phyloP scores from a whole-genome alignment of 73 alveolate species.

The Uronychia setigera region DNA sequence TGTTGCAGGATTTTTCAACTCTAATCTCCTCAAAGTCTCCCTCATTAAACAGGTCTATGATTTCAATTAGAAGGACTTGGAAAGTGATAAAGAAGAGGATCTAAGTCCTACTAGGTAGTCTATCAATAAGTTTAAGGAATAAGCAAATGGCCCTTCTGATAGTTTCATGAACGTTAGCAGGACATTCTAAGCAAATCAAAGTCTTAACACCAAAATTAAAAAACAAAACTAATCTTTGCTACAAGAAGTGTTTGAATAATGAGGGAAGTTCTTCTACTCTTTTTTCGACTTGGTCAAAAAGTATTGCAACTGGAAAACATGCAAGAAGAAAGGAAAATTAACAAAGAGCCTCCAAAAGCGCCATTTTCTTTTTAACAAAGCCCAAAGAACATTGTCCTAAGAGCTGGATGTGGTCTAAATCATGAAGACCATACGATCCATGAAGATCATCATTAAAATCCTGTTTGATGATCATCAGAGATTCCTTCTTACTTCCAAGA shows the following conservation, averaged over 20 bases:
- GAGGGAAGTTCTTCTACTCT: neutral
- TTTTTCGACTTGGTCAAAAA: neutral
- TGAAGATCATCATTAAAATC: neutral
- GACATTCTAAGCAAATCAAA: neutral
- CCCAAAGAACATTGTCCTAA: neutral
- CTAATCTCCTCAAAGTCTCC: neutral
- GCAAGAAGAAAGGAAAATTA: neutral
- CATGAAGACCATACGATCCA: neutral
- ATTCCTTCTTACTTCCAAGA: neutral
- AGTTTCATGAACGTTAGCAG: neutral
- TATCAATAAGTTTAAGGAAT: neutral
- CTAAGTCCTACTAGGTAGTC: no score
- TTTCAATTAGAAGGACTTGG: constrained; percentile 8
- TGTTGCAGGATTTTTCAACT: constrained; percentile 6
- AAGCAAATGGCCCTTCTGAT: neutral
- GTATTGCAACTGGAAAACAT: neutral
- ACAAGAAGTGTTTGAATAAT: neutral
- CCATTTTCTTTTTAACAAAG: neutral
- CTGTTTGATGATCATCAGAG: constrained; percentile 5
- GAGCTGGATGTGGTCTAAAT: neutral
- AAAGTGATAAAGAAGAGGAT: neutral
- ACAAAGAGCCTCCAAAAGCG: neutral
- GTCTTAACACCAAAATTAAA: neutral
- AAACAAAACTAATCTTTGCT: no score
- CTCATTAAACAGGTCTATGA: constrained; percentile 4